phyloP scores from a whole-genome alignment of 129 eudicot genomes.

The Centrapalus pauciflorus region DNA sequence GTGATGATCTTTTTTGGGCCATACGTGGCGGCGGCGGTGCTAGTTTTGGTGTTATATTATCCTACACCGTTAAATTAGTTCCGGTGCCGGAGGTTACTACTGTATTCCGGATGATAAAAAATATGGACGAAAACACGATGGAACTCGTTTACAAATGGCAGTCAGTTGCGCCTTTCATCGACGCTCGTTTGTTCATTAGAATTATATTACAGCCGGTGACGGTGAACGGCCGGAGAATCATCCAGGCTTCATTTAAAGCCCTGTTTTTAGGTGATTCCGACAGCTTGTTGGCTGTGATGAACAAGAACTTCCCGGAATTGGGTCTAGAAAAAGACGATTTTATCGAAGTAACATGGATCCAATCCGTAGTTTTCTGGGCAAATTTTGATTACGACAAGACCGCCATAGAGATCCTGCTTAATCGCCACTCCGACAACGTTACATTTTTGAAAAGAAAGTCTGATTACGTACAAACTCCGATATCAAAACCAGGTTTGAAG shows the following conservation, averaged over 20 bases:
- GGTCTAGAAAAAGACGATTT: conserved; percentile 16
- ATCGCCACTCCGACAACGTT: not conserved
- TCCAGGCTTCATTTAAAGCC: conserved; percentile 7
- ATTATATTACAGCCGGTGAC: not conserved
- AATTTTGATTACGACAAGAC: conserved; percentile 14
- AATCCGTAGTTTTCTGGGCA: conserved; percentile 10
- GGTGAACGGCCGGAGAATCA: not conserved
- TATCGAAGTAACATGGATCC: conserved; percentile 11
- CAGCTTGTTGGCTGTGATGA: not conserved
- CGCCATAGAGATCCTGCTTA: not conserved
- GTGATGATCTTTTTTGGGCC: conserved; percentile 34
- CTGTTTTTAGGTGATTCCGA: conserved; percentile 11
- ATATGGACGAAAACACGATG: conserved; percentile 5
- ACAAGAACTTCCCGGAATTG: conserved; percentile 10
- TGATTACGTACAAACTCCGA: too few relatives aligned
- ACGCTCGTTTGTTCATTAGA: not conserved
- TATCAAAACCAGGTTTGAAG: too few relatives aligned
- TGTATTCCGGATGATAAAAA: conserved; percentile 14
- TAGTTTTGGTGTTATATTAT: conserved; percentile 14
- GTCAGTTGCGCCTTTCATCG: not conserved
- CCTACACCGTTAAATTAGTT: conserved; percentile 24
- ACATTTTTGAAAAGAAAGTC: conserved; percentile 11
- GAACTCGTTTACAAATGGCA: not conserved
- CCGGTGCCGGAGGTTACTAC: conserved; percentile 22
- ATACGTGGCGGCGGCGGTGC: conserved; percentile 16